phyloP scores from a whole-genome alignment of 768 basidiomycete genomes.

The Lactarius quietus region DNA sequence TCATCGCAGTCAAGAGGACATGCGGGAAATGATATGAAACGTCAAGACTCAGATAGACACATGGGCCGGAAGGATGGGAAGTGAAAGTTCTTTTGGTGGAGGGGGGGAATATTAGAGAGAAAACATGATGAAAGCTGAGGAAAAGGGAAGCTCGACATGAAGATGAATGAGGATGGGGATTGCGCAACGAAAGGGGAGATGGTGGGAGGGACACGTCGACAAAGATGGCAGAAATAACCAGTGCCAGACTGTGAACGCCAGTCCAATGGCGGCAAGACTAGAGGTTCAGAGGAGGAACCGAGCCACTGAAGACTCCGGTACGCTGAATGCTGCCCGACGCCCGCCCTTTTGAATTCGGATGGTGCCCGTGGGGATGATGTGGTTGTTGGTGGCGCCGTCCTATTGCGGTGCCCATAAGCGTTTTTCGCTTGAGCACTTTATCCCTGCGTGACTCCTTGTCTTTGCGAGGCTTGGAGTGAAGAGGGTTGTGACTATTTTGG shows the following conservation, averaged over 20 bases:
- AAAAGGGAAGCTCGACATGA: neutral
- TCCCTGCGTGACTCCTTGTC: slow-evolving; percentile 62
- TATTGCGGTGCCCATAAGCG: slow-evolving; percentile 38
- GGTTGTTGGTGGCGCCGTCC: slow-evolving; percentile 41
- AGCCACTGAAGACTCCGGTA: slow-evolving; percentile 30
- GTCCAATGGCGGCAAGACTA: slow-evolving; percentile 5
- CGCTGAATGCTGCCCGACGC: slow-evolving; percentile 54
- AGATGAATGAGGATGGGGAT: neutral
- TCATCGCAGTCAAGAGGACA: slow-evolving; percentile 4
- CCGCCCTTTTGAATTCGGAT: slow-evolving; percentile 62
- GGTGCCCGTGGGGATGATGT: slow-evolving; percentile 54
- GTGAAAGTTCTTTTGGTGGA: neutral
- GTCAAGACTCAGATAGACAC: slow-evolving; percentile 7
- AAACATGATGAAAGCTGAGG: neutral
- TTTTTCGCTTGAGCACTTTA: slow-evolving; percentile 57
- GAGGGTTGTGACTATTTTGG: slow-evolving; percentile 31
- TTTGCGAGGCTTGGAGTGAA: slow-evolving; percentile 47
- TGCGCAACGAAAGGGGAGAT: neutral
- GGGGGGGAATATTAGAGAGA: neutral
- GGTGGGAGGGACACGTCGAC: neutral
- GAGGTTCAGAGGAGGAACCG: slow-evolving; percentile 27
- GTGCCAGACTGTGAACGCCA: neutral
- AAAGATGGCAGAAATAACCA: neutral
- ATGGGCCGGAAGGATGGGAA: neutral
- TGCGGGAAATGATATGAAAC: slow-evolving; percentile 12